phyloP scores from a whole-genome alignment of 768 basidiomycete species.

The Phylloporus sp. region DNA sequence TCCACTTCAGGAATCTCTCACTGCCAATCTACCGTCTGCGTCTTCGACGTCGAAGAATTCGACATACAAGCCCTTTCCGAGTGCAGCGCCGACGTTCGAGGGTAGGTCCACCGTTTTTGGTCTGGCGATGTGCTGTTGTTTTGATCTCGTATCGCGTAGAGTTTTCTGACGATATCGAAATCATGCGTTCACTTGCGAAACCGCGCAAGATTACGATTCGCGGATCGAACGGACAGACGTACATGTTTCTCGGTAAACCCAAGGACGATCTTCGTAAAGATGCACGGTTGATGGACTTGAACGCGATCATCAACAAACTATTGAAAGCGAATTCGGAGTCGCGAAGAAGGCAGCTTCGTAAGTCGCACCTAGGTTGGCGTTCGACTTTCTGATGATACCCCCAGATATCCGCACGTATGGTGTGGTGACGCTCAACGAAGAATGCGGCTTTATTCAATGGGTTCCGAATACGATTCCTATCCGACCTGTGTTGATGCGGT shows the following conservation, averaged over 20 bases:
- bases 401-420: conserved; percentile 90
- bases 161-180: conserved; percentile 75
- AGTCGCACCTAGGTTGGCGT: conserved; percentile 27
- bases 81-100: conserved; percentile 67
- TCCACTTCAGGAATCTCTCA: conserved; percentile 90
- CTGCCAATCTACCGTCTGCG: conserved; percentile 77
- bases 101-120: conserved; percentile 31
- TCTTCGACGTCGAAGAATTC: conserved; percentile 46
- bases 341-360: conserved; percentile 83
- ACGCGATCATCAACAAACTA: conserved; percentile 94
- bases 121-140: neutral
- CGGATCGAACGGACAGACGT: conserved; percentile 77
- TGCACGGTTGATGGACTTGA: conserved; percentile 96
- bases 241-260: conserved; percentile 93
- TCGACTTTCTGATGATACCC: neutral
- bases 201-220: conserved; percentile 86
- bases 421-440: conserved; percentile 97
- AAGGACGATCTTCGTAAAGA: conserved; percentile 98
- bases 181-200: conserved; percentile 89
- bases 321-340: conserved; percentile 93
- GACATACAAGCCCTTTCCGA: conserved; percentile 76
- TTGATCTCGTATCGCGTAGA: conserved; percentile 36
- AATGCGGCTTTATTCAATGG: conserved; percentile 98
- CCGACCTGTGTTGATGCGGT: conserved; percentile 64
- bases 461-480: conserved; percentile 88